These are phyloP conservation scores for Pezicula radicicola DNA, from an alignment of 2,329 filamentous ascomycete genomes.

Conservation along the genomic window DNA sequence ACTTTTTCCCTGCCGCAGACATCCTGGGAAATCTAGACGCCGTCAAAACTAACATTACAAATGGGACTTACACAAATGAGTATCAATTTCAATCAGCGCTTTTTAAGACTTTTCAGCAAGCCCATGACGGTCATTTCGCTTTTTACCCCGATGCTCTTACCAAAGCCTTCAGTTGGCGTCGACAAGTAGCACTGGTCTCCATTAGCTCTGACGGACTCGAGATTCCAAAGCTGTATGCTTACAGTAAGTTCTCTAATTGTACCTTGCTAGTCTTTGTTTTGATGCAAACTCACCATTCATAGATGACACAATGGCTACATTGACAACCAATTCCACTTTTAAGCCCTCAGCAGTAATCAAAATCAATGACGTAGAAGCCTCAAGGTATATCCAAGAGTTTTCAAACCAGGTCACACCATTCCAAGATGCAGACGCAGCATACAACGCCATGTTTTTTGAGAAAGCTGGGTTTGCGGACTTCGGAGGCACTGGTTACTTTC, in stretches of 20 bases:
- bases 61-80: constrained; percentile 6
- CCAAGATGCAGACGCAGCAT: constrained; percentile 33
- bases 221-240: constrained; percentile 53
- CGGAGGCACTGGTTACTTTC: constrained; percentile 27
- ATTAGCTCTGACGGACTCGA: constrained; percentile 53
- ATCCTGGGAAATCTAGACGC: constrained; percentile 7
- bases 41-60: neutral
- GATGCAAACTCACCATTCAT: neutral
- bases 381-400: constrained; percentile 41
- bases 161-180: constrained; percentile 46
- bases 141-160: constrained; percentile 47
- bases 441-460: constrained; percentile 33
- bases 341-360: constrained; percentile 40
- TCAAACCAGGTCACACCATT: constrained; percentile 28
- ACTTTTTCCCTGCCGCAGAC: constrained; percentile 7
- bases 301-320: constrained; percentile 30
- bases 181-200: constrained; percentile 49
- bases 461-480: constrained; percentile 11
- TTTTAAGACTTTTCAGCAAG: neutral
- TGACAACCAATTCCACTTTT: constrained; percentile 36
- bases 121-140: constrained; percentile 10
- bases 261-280: neutral
- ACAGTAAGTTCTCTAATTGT: constrained; percentile 26
- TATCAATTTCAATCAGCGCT: constrained; percentile 12
- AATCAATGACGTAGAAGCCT: constrained; percentile 51